Evolutionary conservation across 2,329 filamentous ascomycete genomes (phyloP).

Genomic region (Monilinia fructicola): DNA sequence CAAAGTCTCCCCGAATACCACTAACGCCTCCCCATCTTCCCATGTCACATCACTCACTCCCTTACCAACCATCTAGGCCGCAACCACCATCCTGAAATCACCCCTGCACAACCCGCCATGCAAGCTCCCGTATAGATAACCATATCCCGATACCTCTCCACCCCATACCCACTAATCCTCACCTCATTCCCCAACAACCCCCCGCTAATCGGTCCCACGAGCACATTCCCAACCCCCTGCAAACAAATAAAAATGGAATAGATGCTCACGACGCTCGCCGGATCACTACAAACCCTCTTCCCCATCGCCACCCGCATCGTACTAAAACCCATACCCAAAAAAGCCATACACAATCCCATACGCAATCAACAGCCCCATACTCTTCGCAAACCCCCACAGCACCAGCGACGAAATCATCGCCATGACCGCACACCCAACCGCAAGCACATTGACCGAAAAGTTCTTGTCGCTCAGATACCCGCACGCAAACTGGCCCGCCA

Average conservation of each 20-base stretch:
- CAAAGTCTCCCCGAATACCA: too few relatives aligned
- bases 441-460: conserved; percentile 43
- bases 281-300: conserved; percentile 38
- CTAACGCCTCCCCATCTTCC: too few relatives aligned
- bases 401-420: conserved; percentile 50
- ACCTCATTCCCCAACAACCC: conserved; percentile 31
- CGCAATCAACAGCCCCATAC: conserved; percentile 46
- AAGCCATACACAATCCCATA: conserved; percentile 56
- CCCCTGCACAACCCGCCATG: conserved; percentile 30
- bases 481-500: conserved; percentile 50
- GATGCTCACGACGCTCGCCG: conserved; percentile 33
- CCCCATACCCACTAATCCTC: conserved; percentile 27
- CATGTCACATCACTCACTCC: not conserved
- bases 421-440: conserved; percentile 47
- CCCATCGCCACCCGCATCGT: conserved; percentile 48
- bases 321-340: conserved; percentile 54
- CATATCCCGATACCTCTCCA: conserved; percentile 30
- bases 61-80: conserved; percentile 17
- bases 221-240: conserved; percentile 41
- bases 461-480: conserved; percentile 51
- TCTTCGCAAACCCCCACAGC: conserved; percentile 52
- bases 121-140: conserved; percentile 33
- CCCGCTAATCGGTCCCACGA: conserved; percentile 39
- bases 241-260: conserved; percentile 39
- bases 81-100: conserved; percentile 27